Conservation (phyloP, 345 rosid species). For the Lenwebbia sp. region DNA sequence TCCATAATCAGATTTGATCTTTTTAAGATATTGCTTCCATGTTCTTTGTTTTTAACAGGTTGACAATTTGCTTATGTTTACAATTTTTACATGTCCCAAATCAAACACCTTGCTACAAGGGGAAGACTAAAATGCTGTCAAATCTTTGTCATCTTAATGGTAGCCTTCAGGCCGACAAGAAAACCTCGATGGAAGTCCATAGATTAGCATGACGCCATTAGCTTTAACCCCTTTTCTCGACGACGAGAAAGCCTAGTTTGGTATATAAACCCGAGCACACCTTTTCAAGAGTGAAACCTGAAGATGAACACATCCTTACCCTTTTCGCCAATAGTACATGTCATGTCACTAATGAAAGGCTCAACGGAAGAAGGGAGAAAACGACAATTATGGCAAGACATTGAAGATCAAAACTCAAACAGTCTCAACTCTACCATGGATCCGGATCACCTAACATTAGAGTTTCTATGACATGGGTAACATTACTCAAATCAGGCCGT, state of each 20-base stretch:
- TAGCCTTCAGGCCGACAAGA: neutral
- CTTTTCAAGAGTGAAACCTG: neutral
- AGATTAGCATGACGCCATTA: neutral
- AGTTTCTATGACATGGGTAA: too few species aligned
- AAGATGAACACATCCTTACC: neutral
- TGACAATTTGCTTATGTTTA: neutral
- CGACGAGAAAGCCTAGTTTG: neutral
- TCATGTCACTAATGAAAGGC: neutral
- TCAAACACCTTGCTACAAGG: neutral
- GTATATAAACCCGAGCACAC: neutral
- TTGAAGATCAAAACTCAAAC: conserved; percentile 32
- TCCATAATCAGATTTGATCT: neutral
- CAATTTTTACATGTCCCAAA: neutral
- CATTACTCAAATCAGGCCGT: too few species aligned
- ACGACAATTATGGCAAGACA: neutral
- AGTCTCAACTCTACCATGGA: conserved; percentile 71
- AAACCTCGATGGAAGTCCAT: neutral
- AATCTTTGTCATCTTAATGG: neutral
- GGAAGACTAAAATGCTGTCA: neutral
- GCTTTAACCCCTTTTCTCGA: neutral
- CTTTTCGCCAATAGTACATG: neutral
- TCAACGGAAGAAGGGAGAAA: neutral
- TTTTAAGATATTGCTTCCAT: neutral
- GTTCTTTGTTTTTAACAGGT: neutral
- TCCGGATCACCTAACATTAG: too few species aligned